Evolutionary conservation across 768 basidiomycete genomes (phyloP), one percentile per base, ranked within the genome.

Genomic region (Cytidiella melzeri): DNA sequence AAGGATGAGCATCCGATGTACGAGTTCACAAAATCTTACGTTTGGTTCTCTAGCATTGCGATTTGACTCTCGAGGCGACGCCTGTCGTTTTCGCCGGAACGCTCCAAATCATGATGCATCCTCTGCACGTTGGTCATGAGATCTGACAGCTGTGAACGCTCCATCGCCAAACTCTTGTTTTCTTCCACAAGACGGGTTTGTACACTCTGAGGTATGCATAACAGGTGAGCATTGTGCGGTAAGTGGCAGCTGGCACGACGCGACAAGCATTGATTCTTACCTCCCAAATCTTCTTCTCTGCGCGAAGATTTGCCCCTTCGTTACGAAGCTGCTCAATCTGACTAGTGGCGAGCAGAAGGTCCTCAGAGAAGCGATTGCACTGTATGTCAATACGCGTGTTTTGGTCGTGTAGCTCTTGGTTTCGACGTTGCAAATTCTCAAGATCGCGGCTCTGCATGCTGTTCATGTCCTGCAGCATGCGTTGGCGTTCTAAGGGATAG

Each of bases 251-350:
- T 9, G 2, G 28, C 3, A 10, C 6, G 15, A 41, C 4, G 34
- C 43, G 5, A 45, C 23, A n/a, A 50, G 9, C 3, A 3, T 28
- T 27, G 24, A 27, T 1, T 61, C 76, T 26, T 45, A 89, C 92
- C 83, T 91, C 89, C 86, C 87, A 92, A 28, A 94, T 88, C 60
- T 81, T 85, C 72, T 92, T 94, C 75, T 98, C 95, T 0, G 92
- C 93, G 38, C 87, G 81, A 15, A 96, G 76, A 63, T 90, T 94
- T 2, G 89, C 87, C 55, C 75, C 79, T 58, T 97, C 94, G 56
- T 87, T 90, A 9, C 90, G 81, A 34, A 92, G 69, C 50, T 87
- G 83, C 54, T 94, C 91, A 13, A 84, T 68, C 20, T 76, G 74
- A 21, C 76, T 71, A 53, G 78, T 80, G 2, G 80, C 73, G 5